Evolutionary conservation across 2,329 filamentous ascomycete genomes (phyloP).

Genomic region (Colletotrichum tamarilloi): DNA sequence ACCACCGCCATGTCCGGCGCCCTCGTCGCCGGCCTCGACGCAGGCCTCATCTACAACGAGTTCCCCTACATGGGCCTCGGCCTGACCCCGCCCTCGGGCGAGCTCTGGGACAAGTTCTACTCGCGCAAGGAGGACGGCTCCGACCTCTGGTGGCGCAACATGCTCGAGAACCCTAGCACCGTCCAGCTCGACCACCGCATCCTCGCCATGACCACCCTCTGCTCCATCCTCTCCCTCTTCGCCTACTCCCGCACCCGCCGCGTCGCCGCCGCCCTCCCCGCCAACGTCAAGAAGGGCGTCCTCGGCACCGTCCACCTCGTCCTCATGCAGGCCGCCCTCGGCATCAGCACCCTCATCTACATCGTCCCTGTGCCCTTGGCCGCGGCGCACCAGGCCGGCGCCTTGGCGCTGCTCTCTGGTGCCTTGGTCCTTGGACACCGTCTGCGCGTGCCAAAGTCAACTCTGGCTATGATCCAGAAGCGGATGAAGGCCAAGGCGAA

Average conservation of each 20-base stretch:
- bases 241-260: conserved; percentile 79
- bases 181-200: conserved; percentile 97
- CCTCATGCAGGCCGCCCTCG: conserved; percentile 83
- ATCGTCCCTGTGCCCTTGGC: conserved; percentile 91
- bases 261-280: conserved; percentile 69
- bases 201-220: conserved; percentile 89
- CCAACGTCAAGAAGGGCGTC: conserved; percentile 74
- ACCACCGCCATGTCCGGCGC: conserved; percentile 92
- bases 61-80: conserved; percentile 95
- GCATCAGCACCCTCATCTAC: conserved; percentile 92
- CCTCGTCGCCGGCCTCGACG: conserved; percentile 93
- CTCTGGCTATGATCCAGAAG: conserved; percentile 69
- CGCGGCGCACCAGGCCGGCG: conserved; percentile 92
- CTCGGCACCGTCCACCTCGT: conserved; percentile 86
- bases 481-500: conserved; percentile 45
- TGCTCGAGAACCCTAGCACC: conserved; percentile 94
- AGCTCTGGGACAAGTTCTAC: conserved; percentile 90
- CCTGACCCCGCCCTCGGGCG: conserved; percentile 80
- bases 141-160: conserved; percentile 96
- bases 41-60: conserved; percentile 98
- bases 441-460: conserved; percentile 77
- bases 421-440: conserved; percentile 83
- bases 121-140: conserved; percentile 79
- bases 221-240: conserved; percentile 81
- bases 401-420: conserved; percentile 84